Evolutionary conservation across 495 filamentous ascomycete species (phyloP), one percentile per base, ranked within the genome.

Genomic region (Letharia lupina): DNA sequence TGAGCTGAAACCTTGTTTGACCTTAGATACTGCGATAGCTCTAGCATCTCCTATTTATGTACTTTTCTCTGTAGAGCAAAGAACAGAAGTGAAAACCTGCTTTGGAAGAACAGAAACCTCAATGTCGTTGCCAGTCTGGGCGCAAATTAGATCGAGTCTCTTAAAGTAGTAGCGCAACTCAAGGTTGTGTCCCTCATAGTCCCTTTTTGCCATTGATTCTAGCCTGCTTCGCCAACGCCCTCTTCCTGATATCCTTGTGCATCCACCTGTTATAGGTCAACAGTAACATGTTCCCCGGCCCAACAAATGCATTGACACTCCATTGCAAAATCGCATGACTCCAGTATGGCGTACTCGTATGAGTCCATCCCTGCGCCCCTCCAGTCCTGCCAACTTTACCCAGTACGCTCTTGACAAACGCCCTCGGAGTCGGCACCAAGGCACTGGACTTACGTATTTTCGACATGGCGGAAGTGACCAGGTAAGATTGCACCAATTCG

Each of bases 381-480:
- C 91, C 86, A 69, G 83, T 86, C 56, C 86, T 78, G 10, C 93
- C 93, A 68, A 99, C 84, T 83, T 91, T 96, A 52, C 82, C 78
- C 70, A 99, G 79, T 10, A 87, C 85, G 4, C 89, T 78, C 67
- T 83, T 83, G 23, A 99, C 95, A 74, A 97, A 98, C 52, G 80
- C 78, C 74, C 86, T 88, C 9, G 93, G 89, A 64, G 80, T 91
- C 15, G 95, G 94, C 63, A 96, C 89, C 69, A 90, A 74, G 45
- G 85, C 74, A 69, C 84, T 91, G 2, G 91, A 78, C 62, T 84
- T 85, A 67, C 91, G 85, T 67, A 99, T 83, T 85, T 99, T 99
- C 74, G 86, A 91, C 95, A 99, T 98, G 63, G 94, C 91, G 18
- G 88, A 89, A 33, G 90, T 93, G 72, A 99, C 90, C 66, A 99